A percentile compares a stretch with the other conserved stretches of the same genome.
Evolutionary conservation across 2,329 filamentous ascomycete genomes (phyloP).

Genomic region (Beauveria pseudobassiana): DNA sequence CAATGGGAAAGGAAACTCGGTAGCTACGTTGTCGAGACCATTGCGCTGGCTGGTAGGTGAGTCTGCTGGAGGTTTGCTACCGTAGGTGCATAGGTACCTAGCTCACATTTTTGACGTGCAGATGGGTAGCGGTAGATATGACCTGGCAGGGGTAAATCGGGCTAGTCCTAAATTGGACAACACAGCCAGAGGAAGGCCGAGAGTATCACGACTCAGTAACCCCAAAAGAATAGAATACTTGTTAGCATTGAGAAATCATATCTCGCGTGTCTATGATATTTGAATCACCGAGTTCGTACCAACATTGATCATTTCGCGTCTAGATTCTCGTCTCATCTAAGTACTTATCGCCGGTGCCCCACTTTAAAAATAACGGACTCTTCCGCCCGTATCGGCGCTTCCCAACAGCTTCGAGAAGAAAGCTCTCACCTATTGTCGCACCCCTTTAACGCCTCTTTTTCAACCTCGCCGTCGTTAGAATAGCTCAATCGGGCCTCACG

Average conservation of each 20-base stretch:
- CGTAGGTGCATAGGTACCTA: no score
- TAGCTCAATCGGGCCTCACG: conserved; percentile 20
- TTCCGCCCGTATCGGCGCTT: conserved; percentile 22
- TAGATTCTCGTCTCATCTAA: not conserved
- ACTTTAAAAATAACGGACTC: conserved; percentile 25
- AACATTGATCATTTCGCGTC: not conserved
- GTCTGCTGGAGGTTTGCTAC: not conserved
- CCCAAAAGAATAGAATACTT: not conserved
- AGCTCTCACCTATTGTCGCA: conserved; percentile 20
- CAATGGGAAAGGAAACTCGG: not conserved
- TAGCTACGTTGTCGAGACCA: conserved; percentile 1
- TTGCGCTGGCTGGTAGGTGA: not conserved
- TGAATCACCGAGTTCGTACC: no score
- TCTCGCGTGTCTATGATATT: not conserved
- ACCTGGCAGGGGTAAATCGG: conserved; percentile 1
- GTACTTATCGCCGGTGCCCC: conserved; percentile 13
- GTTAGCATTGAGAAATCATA: not conserved
- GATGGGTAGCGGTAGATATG: conserved; percentile 8
- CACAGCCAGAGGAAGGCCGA: not conserved
- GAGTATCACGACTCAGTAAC: not conserved
- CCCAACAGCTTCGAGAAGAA: conserved; percentile 27
- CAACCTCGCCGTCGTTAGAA: conserved; percentile 14
- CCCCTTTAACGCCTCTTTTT: conserved; percentile 10
- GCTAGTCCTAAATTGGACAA: not conserved
- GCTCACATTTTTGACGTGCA: conserved; percentile 4